Conservation (phyloP, 148 eudicot species). For the Arctostaphylos glauca region DNA sequence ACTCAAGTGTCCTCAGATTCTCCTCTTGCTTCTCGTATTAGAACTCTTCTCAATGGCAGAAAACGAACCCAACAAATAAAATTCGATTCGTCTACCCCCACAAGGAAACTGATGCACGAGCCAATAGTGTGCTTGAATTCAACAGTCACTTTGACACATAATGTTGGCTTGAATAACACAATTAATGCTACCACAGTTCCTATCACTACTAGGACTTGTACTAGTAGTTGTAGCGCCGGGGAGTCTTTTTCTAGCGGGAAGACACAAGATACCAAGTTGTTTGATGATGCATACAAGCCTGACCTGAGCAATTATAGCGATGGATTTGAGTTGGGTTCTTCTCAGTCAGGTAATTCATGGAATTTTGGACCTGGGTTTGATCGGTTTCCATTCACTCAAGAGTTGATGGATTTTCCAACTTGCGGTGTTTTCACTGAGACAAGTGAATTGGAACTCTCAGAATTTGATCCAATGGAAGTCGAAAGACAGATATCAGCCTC, state of each 20-base stretch:
- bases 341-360: conserved; percentile 31
- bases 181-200: not conserved
- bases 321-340: conserved; percentile 19
- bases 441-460: too few relatives aligned
- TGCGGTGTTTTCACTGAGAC: too few relatives aligned
- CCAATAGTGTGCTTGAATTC: too few relatives aligned
- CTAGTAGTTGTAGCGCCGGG: not conserved
- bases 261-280: too few relatives aligned
- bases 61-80: conserved; percentile 9
- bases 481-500: too few relatives aligned
- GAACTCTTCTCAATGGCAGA: conserved; percentile 54
- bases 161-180: not conserved
- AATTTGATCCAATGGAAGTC: too few relatives aligned
- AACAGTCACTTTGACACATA: too few relatives aligned
- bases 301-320: too few relatives aligned
- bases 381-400: conserved; percentile 19
- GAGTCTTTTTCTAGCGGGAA: conserved; percentile 9
- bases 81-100: too few relatives aligned
- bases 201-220: conserved; percentile 16
- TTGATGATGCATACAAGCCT: too few relatives aligned
- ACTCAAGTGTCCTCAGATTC: conserved; percentile 45
- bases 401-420: not conserved
- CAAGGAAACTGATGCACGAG: too few relatives aligned
- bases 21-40: conserved; percentile 44
- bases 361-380: conserved; percentile 27